Conservation (phyloP, 2,329 filamentous ascomycete genomes). For the Nothopassalora personata region DNA sequence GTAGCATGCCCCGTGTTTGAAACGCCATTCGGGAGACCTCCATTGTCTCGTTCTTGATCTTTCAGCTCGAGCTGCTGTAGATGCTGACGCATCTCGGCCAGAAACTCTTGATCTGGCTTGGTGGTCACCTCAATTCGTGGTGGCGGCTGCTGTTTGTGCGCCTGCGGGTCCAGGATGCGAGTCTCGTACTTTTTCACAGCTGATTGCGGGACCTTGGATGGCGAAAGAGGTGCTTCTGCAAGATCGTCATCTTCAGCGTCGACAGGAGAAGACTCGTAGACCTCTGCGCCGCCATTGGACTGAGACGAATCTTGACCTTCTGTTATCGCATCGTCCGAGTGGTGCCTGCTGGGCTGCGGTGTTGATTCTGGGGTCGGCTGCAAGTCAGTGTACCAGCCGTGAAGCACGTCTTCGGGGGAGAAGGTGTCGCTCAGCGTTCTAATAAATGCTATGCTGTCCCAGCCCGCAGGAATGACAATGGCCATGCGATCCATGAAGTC, state of each 20-base stretch:
- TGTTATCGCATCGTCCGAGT: constrained; percentile 19
- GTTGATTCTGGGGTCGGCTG: constrained; percentile 51
- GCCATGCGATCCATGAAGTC: constrained; percentile 62
- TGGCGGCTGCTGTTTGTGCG: constrained; percentile 23
- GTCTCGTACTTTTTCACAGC: constrained; percentile 29
- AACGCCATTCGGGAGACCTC: constrained; percentile 11
- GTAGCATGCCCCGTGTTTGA: constrained; percentile 19
- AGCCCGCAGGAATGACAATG: constrained; percentile 90
- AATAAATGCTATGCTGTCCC: constrained; percentile 98
- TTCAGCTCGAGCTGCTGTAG: constrained; percentile 68
- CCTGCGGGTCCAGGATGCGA: constrained; percentile 30
- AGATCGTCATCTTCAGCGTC: constrained; percentile 19
- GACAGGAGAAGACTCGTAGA: constrained; percentile 26
- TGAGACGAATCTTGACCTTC: constrained; percentile 11
- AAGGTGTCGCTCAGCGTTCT: constrained; percentile 86
- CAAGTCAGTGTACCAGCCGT: constrained; percentile 58
- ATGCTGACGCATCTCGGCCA: constrained; percentile 47
- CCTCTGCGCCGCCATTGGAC: constrained; percentile 24
- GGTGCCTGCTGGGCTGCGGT: constrained; percentile 41
- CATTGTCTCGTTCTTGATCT: constrained; percentile 49
- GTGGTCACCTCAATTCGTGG: constrained; percentile 32
- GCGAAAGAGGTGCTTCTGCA: constrained; percentile 12
- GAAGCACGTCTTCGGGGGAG: constrained; percentile 79
- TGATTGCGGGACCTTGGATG: constrained; percentile 21
- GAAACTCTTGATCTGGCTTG: constrained; percentile 32